Evolutionary conservation across 164 flowering plant species (phyloP).

Genomic region (Cinnamomum chago): DNA sequence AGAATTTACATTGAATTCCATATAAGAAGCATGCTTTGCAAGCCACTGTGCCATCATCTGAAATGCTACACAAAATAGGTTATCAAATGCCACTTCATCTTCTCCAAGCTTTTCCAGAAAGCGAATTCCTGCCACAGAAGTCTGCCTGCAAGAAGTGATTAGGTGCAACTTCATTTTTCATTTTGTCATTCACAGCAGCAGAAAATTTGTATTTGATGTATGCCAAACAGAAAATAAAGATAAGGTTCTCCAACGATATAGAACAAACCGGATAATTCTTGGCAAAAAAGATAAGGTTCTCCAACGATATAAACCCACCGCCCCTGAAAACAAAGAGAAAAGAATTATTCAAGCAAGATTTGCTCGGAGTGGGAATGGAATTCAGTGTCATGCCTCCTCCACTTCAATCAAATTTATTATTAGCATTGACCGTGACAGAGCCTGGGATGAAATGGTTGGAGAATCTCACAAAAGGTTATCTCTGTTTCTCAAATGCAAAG

Average conservation of each 20-base stretch:
- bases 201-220: too few relatives aligned
- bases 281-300: constrained; percentile 86
- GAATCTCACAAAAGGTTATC: not conserved
- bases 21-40: constrained; percentile 77
- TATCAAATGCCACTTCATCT: constrained; percentile 84
- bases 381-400: not conserved
- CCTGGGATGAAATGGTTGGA: not conserved
- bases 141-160: constrained; percentile 33
- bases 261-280: constrained; percentile 66
- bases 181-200: too few relatives aligned
- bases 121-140: constrained; percentile 42
- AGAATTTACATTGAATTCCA: constrained; percentile 65
- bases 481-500: not conserved
- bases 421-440: not conserved
- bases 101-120: constrained; percentile 56
- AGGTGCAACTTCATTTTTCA: not conserved
- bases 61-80: constrained; percentile 63
- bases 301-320: constrained; percentile 86
- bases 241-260: too few relatives aligned
- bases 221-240: too few relatives aligned
- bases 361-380: not conserved
- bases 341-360: not conserved
- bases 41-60: constrained; percentile 86
- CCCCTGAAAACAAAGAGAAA: constrained; percentile 47
- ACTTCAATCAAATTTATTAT: not conserved